Evolutionary conservation across 176 grass and related monocot species (phyloP), one percentile per base, ranked within the genome.

Genomic region (Phyllostachys edulis): DNA sequence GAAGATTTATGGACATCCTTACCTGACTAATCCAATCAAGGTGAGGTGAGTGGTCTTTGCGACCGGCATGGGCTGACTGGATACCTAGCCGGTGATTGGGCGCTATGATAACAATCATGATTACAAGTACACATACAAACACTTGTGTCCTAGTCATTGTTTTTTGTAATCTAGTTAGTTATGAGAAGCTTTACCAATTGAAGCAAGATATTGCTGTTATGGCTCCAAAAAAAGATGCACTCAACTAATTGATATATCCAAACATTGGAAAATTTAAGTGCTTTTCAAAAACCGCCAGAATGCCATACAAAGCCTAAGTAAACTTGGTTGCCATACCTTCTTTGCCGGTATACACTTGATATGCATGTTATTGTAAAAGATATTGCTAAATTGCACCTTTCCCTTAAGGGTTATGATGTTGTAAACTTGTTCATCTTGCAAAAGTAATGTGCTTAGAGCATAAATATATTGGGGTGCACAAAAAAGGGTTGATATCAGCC

Each of bases 391-490:
- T 40, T 75, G 29, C 56, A 74, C 7, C 42, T 73, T 26, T 75
- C 5, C 46, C 13, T 4, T 49, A 4, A 11, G 3, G 49, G 52
- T 40, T 70, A 61, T 82, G 40, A 80, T 80, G 9, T 18, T 47
- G 10, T 32, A 47, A 10, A 40, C 38, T 17, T 38, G 23, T 81
- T 47, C 42, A 7, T 74, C 29, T 15, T 85, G 1, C 45, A 52
- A 80, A 79, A 36, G 36, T 47, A 50, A 45, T 77, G 18, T 84
- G 24, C 18, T 71, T 23, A 79, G 45, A 63, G 24, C 37, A 57
- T 61, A 34, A 26, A 80, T 41, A 27, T 55, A 27, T 37, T 55
- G 32, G 16, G 37, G 44, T 36, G 17, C 44, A 80, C 27, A 7
- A 68, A 56, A 54, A 15, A 49, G 14, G 13, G 47, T 79, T 80